Evolutionary conservation across 192 early-diverging fungal genomes (phyloP).

Genomic region (Radiomyces spectabilis): DNA sequence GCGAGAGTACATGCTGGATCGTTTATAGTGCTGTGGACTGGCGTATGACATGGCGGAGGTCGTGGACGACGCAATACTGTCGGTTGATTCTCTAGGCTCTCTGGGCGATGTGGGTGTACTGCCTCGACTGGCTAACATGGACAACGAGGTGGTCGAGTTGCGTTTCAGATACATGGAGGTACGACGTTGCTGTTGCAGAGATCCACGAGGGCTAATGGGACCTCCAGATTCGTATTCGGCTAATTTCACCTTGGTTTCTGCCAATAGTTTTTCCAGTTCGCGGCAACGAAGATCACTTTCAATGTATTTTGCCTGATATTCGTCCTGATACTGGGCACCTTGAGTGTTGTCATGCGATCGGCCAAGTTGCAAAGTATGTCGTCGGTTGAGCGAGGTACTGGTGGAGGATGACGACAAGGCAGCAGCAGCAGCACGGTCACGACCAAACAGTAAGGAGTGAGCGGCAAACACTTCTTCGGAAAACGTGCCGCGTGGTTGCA

Average conservation of each 20-base stretch:
- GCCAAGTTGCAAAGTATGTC: conserved; percentile 24
- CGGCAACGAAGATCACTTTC: conserved; percentile 29
- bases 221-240: conserved; percentile 21
- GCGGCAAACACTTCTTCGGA: conserved; percentile 26
- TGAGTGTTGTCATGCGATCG: neutral
- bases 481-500: conserved; percentile 20
- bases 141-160: conserved; percentile 3
- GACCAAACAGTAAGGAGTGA: conserved; percentile 9
- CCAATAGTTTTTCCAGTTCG: conserved; percentile 30
- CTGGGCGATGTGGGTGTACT: conserved; percentile 7
- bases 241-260: conserved; percentile 30
- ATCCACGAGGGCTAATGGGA: conserved; percentile 14
- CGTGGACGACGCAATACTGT: conserved; percentile 18
- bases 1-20: conserved; percentile 5
- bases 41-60: conserved; percentile 7
- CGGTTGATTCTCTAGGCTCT: neutral
- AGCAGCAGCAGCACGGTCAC: too few species aligned
- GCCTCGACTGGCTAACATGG: conserved; percentile 4
- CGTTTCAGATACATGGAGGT: too few species aligned
- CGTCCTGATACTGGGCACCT: neutral
- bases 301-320: conserved; percentile 27
- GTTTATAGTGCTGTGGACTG: neutral
- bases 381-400: too few species aligned
- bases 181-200: conserved; percentile 9
- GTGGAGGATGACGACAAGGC: too few species aligned